Percentiles rank a stretch among this genome's conserved stretches.
Evolutionary conservation across 2,329 filamentous ascomycete genomes (phyloP).

Genomic region (Furcasterigmium sp.): DNA sequence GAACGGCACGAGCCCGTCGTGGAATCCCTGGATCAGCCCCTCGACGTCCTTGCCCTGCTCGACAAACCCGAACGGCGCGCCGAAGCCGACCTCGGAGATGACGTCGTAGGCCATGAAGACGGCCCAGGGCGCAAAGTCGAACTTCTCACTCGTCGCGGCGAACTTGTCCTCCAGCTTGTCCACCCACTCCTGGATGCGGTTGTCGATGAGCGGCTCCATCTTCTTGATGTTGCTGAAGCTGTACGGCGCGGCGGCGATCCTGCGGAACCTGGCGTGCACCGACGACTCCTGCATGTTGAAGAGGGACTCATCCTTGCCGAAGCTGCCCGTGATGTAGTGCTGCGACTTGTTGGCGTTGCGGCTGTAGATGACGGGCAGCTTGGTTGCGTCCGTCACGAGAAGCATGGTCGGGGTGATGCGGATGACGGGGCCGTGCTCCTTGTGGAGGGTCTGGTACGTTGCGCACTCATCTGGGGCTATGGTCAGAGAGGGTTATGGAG

Average conservation of each 20-base stretch:
- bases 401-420: slow-evolving; percentile 48
- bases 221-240: slow-evolving; percentile 51
- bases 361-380: slow-evolving; percentile 51
- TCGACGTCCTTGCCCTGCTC: slow-evolving; percentile 44
- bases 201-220: slow-evolving; percentile 53
- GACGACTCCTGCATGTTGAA: slow-evolving; percentile 53
- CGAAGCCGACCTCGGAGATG: slow-evolving; percentile 51
- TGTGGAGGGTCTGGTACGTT: slow-evolving; percentile 33
- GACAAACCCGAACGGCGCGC: slow-evolving; percentile 50
- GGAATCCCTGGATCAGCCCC: slow-evolving; percentile 48
- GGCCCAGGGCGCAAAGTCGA: slow-evolving; percentile 53
- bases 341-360: slow-evolving; percentile 51
- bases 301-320: slow-evolving; percentile 48
- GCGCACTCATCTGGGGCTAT: slow-evolving; percentile 36
- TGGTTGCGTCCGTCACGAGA: slow-evolving; percentile 45
- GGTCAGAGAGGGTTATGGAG: no score
- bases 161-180: slow-evolving; percentile 40
- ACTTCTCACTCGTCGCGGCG: slow-evolving; percentile 32
- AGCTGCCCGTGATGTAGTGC: slow-evolving; percentile 53
- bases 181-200: slow-evolving; percentile 44
- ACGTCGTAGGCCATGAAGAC: slow-evolving; percentile 54
- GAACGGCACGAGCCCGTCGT: slow-evolving; percentile 45
- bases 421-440: slow-evolving; percentile 47
- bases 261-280: slow-evolving; percentile 45
- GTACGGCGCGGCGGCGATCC: slow-evolving; percentile 49